Percentiles rank a stretch among this genome's conserved stretches.
Conservation (phyloP, 192 early-diverging fungal genomes). For the Paraglomus brasilianum region DNA sequence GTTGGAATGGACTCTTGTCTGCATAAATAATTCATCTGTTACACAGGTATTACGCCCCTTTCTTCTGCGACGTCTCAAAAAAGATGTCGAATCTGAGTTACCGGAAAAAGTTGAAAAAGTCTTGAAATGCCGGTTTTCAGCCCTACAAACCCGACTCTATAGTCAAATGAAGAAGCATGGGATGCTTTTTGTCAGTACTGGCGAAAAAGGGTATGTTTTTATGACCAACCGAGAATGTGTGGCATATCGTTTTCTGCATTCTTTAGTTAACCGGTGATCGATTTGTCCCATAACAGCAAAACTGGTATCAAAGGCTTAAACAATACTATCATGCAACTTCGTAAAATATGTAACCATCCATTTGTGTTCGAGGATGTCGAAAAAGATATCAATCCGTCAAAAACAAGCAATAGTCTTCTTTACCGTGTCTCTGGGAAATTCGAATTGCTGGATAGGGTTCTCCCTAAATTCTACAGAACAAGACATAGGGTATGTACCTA, state of each 20-base stretch:
- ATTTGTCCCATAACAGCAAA: constrained; percentile 33
- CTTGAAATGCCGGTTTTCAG: constrained; percentile 87
- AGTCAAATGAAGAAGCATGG: constrained; percentile 82
- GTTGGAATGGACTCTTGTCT: too few species aligned
- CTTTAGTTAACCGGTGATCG: neutral
- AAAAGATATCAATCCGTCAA: constrained; percentile 70
- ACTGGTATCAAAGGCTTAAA: constrained; percentile 77
- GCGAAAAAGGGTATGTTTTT: constrained; percentile 57
- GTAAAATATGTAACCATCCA: constrained; percentile 99
- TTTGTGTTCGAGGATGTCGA: constrained; percentile 96
- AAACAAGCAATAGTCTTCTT: constrained; percentile 70
- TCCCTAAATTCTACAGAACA: constrained; percentile 83
- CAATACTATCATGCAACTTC: constrained; percentile 98
- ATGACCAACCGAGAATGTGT: neutral
- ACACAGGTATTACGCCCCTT: constrained; percentile 84
- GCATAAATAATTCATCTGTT: neutral
- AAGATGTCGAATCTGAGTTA: constrained; percentile 97
- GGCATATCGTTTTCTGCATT: neutral
- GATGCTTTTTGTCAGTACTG: constrained; percentile 65
- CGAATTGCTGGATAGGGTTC: constrained; percentile 91
- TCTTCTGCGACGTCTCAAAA: constrained; percentile 92
- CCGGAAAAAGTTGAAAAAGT: constrained; percentile 97
- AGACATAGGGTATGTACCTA: constrained; percentile 76
- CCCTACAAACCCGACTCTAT: constrained; percentile 82
- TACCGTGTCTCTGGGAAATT: constrained; percentile 93